Percentiles rank a stretch among this genome's conserved stretches.
These are phyloP conservation scores for Mortierella sp. DNA, from an alignment of 371 early-diverging fungal species.

Conservation along the genomic window DNA sequence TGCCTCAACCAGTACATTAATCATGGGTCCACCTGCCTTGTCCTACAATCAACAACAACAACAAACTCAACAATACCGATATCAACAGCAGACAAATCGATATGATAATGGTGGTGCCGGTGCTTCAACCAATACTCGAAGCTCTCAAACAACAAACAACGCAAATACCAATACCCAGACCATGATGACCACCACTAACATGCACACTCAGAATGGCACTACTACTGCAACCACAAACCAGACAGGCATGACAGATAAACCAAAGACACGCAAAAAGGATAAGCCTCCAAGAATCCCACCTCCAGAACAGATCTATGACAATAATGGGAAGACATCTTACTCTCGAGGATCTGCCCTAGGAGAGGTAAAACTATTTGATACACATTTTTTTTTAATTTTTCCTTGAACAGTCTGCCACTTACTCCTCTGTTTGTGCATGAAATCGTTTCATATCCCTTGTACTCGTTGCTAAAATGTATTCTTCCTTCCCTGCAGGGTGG, in stretches of 20 bases:
- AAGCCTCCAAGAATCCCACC: constrained; percentile 41
- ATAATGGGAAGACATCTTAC: constrained; percentile 17
- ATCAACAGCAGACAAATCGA: constrained; percentile 9
- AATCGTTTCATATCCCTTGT: background rate
- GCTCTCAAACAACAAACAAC: constrained; percentile 9
- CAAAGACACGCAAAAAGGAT: constrained; percentile 43
- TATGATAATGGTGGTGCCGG: constrained; percentile 1
- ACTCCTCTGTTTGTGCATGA: background rate
- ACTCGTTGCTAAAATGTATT: background rate
- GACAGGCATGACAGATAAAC: constrained; percentile 33
- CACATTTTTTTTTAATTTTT: background rate
- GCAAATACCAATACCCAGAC: constrained; percentile 22
- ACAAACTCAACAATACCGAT: constrained; percentile 20
- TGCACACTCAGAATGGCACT: constrained; percentile 12
- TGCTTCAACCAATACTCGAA: background rate
- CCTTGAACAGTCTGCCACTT: background rate
- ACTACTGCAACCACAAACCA: constrained; percentile 22
- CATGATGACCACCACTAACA: constrained; percentile 11
- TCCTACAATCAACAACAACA: constrained; percentile 12
- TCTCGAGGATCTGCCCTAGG: constrained; percentile 42
- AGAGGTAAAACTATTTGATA: constrained; percentile 30
- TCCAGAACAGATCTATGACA: constrained; percentile 34
- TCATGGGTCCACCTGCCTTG: constrained; percentile 13
- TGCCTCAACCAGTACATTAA: background rate
- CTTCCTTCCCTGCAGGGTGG: constrained; percentile 75